Evolutionary conservation across 2,329 filamentous ascomycete species (phyloP).

Genomic region (Thielaviopsis ethacetica): DNA sequence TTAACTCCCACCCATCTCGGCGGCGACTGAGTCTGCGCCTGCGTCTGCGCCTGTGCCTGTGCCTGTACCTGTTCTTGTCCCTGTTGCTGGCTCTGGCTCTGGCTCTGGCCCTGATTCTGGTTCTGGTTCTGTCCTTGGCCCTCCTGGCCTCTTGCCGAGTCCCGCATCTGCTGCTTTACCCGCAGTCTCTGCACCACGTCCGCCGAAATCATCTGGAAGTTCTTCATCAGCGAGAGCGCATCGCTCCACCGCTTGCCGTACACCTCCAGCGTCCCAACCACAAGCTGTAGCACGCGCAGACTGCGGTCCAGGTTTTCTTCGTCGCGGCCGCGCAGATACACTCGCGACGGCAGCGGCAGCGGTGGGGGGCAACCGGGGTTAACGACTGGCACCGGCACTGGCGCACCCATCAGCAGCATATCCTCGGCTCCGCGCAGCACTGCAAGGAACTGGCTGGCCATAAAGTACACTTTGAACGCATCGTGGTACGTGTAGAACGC

Average conservation of each 20-base stretch:
- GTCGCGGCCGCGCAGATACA: slow-evolving; percentile 19
- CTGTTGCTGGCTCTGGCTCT: slow-evolving; percentile 7
- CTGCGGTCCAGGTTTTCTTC: slow-evolving; percentile 39
- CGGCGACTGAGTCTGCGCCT: slow-evolving; percentile 1
- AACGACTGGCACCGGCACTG: slow-evolving; percentile 26
- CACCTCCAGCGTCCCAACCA: slow-evolving; percentile 35
- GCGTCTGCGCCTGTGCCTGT: background rate
- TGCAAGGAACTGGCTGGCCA: slow-evolving; percentile 46
- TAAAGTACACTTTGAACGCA: slow-evolving; percentile 66
- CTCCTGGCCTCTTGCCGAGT: slow-evolving; percentile 12
- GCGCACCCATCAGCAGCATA: slow-evolving; percentile 32
- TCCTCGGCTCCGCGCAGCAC: slow-evolving; percentile 43
- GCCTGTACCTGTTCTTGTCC: background rate
- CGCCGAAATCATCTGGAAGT: slow-evolving; percentile 34
- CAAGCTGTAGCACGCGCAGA: slow-evolving; percentile 35
- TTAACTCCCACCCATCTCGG: slow-evolving; percentile 29
- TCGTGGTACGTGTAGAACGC: slow-evolving; percentile 77
- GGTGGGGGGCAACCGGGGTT: slow-evolving; percentile 31
- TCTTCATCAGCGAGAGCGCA: slow-evolving; percentile 33
- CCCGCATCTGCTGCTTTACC: slow-evolving; percentile 22
- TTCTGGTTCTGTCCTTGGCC: slow-evolving; percentile 19
- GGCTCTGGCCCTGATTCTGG: slow-evolving; percentile 8
- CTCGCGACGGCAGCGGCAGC: slow-evolving; percentile 34
- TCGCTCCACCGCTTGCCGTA: slow-evolving; percentile 45
- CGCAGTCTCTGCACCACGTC: slow-evolving; percentile 28